Evolutionary conservation across 2,329 filamentous ascomycete genomes (phyloP).

Genomic region (Apiospora koreana): DNA sequence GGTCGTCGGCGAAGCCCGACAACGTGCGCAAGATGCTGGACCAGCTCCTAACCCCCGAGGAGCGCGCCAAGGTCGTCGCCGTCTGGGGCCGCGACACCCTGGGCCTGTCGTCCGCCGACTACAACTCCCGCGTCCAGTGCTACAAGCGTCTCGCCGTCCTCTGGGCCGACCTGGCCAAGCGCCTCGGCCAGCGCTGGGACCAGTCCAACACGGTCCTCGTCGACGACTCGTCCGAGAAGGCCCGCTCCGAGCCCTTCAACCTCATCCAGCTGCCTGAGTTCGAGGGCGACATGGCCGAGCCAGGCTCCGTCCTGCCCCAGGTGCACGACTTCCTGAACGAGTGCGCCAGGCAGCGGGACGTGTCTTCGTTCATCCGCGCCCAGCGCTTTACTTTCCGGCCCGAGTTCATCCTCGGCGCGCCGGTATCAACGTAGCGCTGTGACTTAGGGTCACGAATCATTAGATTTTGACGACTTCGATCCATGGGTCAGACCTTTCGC

Average conservation of each 20-base stretch:
- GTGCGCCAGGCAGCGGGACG: constrained; percentile 55
- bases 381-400: constrained; percentile 48
- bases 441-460: background rate
- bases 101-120: constrained; percentile 65
- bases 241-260: constrained; percentile 79
- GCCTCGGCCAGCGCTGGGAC: constrained; percentile 61
- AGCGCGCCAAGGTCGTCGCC: constrained; percentile 60
- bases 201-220: constrained; percentile 88
- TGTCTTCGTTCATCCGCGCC: constrained; percentile 61
- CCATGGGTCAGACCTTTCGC: background rate
- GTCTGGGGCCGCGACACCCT: constrained; percentile 81
- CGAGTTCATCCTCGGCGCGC: constrained; percentile 19
- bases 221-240: constrained; percentile 84
- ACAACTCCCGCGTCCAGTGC: constrained; percentile 72
- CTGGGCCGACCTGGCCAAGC: constrained; percentile 56
- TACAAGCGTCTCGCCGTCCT: constrained; percentile 81
- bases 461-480: background rate
- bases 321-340: constrained; percentile 64
- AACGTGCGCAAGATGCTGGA: constrained; percentile 73
- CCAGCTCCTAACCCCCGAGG: constrained; percentile 59
- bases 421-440: background rate
- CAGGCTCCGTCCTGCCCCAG: constrained; percentile 50
- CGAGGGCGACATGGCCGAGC: constrained; percentile 44
- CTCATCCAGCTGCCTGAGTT: constrained; percentile 82
- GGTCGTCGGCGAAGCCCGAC: constrained; percentile 78